These are phyloP conservation scores for Albatrellus ellisii DNA, from an alignment of 768 basidiomycete genomes.

Conservation along the genomic window DNA sequence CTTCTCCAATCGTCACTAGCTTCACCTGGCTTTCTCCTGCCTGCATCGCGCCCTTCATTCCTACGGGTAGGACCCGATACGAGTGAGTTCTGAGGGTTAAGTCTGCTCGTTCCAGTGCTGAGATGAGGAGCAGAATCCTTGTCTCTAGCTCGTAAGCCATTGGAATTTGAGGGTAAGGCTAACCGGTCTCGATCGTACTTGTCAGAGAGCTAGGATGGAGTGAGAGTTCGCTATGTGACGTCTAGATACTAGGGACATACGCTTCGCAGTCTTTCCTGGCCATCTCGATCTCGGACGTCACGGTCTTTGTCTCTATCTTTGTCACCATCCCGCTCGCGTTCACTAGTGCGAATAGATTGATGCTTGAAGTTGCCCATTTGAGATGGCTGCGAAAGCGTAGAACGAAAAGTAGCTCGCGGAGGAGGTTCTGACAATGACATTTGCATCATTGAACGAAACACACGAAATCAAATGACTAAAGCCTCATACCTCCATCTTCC, in stretches of 20 bases:
- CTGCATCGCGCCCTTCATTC: slow-evolving; percentile 42
- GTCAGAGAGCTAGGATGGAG: slow-evolving; percentile 55
- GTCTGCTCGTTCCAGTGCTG: slow-evolving; percentile 27
- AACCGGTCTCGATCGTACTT: slow-evolving; percentile 79
- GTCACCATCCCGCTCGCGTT: slow-evolving; percentile 26
- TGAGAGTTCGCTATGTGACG: slow-evolving; percentile 1
- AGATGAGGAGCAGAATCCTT: slow-evolving; percentile 56
- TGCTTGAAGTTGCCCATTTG: slow-evolving; percentile 94
- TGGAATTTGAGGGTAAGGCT: slow-evolving; percentile 30
- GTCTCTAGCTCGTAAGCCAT: slow-evolving; percentile 46
- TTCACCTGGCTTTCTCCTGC: slow-evolving; percentile 62
- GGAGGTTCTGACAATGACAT: slow-evolving; percentile 28
- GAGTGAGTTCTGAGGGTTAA: slow-evolving; percentile 20
- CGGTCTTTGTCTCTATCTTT: slow-evolving; percentile 26
- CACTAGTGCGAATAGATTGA: slow-evolving; percentile 56
- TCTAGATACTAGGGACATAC: slow-evolving; percentile 28
- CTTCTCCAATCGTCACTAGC: slow-evolving; percentile 76
- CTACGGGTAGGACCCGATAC: slow-evolving; percentile 32
- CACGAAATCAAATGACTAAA: background rate
- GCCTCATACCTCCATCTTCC: slow-evolving; percentile 61
- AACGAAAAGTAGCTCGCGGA: slow-evolving; percentile 55
- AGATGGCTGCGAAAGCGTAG: slow-evolving; percentile 65
- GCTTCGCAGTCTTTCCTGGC: slow-evolving; percentile 66
- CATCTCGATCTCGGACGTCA: slow-evolving; percentile 56
- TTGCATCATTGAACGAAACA: background rate